Evolutionary conservation across 2,329 filamentous ascomycete genomes (phyloP).

Genomic region (Grosmannia huntii): DNA sequence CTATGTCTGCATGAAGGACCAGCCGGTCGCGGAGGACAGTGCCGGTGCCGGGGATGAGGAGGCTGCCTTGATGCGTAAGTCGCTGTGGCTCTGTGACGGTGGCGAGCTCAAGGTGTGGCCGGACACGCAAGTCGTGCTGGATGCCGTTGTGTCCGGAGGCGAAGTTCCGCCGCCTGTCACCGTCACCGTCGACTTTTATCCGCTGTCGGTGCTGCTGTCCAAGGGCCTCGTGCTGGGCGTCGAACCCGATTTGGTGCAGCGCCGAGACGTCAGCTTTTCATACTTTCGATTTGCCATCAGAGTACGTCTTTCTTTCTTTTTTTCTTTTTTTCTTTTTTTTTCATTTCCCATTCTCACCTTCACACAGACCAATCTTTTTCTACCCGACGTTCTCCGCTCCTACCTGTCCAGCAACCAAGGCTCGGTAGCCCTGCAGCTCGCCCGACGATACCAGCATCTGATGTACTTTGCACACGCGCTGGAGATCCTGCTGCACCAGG

Average conservation of each 20-base stretch:
- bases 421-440: constrained; percentile 68
- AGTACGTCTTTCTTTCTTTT: constrained; percentile 36
- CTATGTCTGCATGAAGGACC: constrained; percentile 83
- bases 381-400: constrained; percentile 75
- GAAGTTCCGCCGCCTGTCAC: constrained; percentile 64
- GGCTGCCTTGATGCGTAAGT: constrained; percentile 50
- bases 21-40: constrained; percentile 29
- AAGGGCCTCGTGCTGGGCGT: constrained; percentile 86
- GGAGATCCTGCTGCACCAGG: constrained; percentile 82
- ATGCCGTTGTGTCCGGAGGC: constrained; percentile 48
- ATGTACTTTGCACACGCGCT: constrained; percentile 89
- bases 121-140: constrained; percentile 72
- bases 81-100: constrained; percentile 90
- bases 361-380: constrained; percentile 72
- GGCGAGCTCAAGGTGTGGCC: constrained; percentile 78
- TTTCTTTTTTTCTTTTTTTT: neutral
- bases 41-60: neutral
- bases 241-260: constrained; percentile 85
- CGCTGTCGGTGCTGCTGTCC: constrained; percentile 71
- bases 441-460: constrained; percentile 73
- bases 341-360: neutral
- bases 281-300: constrained; percentile 80
- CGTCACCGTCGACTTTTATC: constrained; percentile 88
- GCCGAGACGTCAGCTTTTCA: constrained; percentile 81
- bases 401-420: constrained; percentile 65